These are phyloP conservation scores for Mucor piriformis DNA, from an alignment of 371 early-diverging fungal genomes.

Conservation along the genomic window DNA sequence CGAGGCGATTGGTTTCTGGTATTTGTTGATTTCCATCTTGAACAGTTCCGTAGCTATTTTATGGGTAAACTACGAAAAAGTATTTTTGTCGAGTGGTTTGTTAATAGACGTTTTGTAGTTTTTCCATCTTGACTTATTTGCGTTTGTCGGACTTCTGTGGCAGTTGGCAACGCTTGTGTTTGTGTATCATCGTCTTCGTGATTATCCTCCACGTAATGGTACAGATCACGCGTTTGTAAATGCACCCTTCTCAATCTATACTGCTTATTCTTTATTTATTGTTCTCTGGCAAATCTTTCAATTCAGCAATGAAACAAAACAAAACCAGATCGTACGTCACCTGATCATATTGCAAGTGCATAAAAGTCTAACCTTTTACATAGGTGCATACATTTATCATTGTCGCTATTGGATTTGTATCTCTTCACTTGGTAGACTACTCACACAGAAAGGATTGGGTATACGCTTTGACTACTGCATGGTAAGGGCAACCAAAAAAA, in stretches of 20 bases:
- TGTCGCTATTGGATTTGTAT: constrained; percentile 39
- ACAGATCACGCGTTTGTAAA: constrained; percentile 43
- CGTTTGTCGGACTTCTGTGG: constrained; percentile 47
- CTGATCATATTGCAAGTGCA: constrained; percentile 1
- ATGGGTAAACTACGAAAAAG: constrained; percentile 29
- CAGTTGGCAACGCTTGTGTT: constrained; percentile 44
- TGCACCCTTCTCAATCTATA: constrained; percentile 53
- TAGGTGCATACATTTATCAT: constrained; percentile 42
- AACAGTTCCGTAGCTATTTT: constrained; percentile 37
- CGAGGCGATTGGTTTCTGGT: constrained; percentile 50
- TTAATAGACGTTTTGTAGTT: constrained; percentile 14
- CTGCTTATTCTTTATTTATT: constrained; percentile 37
- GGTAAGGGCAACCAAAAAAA: constrained; percentile 43
- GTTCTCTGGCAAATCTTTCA: constrained; percentile 44
- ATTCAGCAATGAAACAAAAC: constrained; percentile 36
- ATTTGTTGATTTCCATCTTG: constrained; percentile 40
- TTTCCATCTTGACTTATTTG: constrained; percentile 42
- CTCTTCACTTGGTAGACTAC: constrained; percentile 48
- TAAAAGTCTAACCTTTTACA: not conserved
- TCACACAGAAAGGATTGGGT: constrained; percentile 53
- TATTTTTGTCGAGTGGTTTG: too few species aligned
- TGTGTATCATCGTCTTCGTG: constrained; percentile 45
- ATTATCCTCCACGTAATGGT: constrained; percentile 49
- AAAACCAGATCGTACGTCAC: constrained; percentile 31
- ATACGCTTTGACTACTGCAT: constrained; percentile 49